A percentile compares a stretch with the other conserved stretches of the same genome.
phyloP scores from a whole-genome alignment of 768 basidiomycete species.

The Amanita phalloides region DNA sequence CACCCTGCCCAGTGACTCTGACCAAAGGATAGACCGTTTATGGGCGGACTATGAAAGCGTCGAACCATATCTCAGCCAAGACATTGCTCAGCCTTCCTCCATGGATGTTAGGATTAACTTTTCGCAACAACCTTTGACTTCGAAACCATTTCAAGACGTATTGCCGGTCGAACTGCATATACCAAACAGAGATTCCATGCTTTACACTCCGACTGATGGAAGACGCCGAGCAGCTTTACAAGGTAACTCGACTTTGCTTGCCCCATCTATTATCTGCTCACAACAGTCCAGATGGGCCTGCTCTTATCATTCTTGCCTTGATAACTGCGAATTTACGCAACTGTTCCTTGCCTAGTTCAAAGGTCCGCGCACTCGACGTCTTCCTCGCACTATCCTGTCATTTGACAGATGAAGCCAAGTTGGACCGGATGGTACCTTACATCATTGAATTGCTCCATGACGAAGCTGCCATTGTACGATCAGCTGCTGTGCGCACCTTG shows the following conservation, averaged over 20 bases:
- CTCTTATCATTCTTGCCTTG: slow-evolving; percentile 79
- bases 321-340: slow-evolving; percentile 86
- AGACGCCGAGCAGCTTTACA: slow-evolving; percentile 45
- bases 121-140: slow-evolving; percentile 25
- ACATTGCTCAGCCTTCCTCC: slow-evolving; percentile 31
- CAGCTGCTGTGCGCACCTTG: slow-evolving; percentile 64
- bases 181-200: slow-evolving; percentile 57
- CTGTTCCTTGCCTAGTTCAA: slow-evolving; percentile 76
- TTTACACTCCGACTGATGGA: slow-evolving; percentile 33
- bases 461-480: slow-evolving; percentile 75
- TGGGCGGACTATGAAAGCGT: slow-evolving; percentile 84
- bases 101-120: slow-evolving; percentile 51
- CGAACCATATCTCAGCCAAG: slow-evolving; percentile 55
- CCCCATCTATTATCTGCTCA: neutral
- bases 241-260: slow-evolving; percentile 27
- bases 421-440: slow-evolving; percentile 90
- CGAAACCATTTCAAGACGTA: slow-evolving; percentile 59
- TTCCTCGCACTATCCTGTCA: slow-evolving; percentile 73
- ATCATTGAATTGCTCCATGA: slow-evolving; percentile 84
- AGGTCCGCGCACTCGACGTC: slow-evolving; percentile 76
- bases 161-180: slow-evolving; percentile 71
- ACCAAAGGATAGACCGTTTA: slow-evolving; percentile 71
- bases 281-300: slow-evolving; percentile 61
- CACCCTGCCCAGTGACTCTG: slow-evolving; percentile 69
- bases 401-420: slow-evolving; percentile 88